Evolutionary conservation across 2,329 filamentous ascomycete genomes (phyloP).

Genomic region (Exserohilum rostratum): DNA sequence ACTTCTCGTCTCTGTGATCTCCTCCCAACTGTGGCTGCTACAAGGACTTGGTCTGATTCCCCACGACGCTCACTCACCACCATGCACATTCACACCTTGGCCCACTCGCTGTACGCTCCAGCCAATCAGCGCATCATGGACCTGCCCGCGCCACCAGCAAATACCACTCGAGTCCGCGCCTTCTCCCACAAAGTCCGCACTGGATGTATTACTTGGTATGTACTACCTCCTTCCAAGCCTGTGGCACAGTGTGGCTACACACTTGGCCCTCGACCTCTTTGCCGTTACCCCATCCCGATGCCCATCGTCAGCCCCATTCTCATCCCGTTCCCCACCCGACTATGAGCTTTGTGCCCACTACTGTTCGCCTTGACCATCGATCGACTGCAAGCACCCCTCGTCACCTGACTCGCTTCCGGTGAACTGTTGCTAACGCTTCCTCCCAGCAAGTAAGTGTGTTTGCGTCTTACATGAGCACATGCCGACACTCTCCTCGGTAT

Average conservation of each 20-base stretch:
- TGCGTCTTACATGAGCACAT: not conserved
- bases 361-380: not conserved
- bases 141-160: not conserved
- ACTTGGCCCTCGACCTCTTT: not conserved
- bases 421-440: constrained; percentile 1
- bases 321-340: not conserved
- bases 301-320: not conserved
- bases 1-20: not conserved
- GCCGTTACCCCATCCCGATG: not conserved
- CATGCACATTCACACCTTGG: not conserved
- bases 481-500: not conserved
- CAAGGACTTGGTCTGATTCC: not conserved
- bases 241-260: not conserved
- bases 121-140: constrained; percentile 4
- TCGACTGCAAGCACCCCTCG: not conserved
- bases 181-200: constrained; percentile 13
- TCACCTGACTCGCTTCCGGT: not conserved
- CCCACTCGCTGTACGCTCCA: constrained; percentile 1
- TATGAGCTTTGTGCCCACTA: not conserved
- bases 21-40: constrained; percentile 1
- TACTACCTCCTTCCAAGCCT: not conserved
- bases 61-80: not conserved
- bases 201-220: constrained; percentile 18
- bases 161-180: constrained; percentile 7
- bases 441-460: constrained; percentile 10